A percentile compares a stretch with the other conserved stretches of the same genome.
Conservation (phyloP, 2,329 filamentous ascomycete species). For the Rhynchosporium agropyri region DNA sequence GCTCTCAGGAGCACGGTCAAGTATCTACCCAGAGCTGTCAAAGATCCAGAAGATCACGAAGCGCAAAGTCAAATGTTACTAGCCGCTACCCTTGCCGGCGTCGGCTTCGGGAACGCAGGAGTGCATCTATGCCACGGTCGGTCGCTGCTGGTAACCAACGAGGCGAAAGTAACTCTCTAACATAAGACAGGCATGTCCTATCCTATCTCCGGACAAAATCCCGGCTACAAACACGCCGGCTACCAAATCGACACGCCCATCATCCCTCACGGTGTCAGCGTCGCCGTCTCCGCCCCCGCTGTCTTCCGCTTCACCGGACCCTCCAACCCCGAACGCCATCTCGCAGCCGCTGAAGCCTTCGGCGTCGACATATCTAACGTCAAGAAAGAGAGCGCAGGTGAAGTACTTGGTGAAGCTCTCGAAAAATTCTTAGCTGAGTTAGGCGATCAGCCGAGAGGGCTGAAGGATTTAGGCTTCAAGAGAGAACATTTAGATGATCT, state of each 20-base stretch:
- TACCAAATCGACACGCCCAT: slow-evolving; percentile 77
- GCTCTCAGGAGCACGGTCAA: slow-evolving; percentile 83
- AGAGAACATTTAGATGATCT: slow-evolving; percentile 75
- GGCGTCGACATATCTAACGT: slow-evolving; percentile 87
- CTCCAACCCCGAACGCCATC: slow-evolving; percentile 89
- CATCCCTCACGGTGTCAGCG: slow-evolving; percentile 94
- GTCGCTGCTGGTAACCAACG: background rate
- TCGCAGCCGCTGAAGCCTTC: slow-evolving; percentile 86
- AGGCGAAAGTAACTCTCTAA: background rate
- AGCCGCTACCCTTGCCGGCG: slow-evolving; percentile 88
- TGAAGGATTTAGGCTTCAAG: slow-evolving; percentile 82
- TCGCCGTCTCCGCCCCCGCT: slow-evolving; percentile 89
- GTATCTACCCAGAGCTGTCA: slow-evolving; percentile 86
- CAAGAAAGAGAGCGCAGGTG: slow-evolving; percentile 86
- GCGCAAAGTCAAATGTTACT: slow-evolving; percentile 96
- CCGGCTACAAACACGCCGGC: slow-evolving; percentile 84
- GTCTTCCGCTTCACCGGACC: slow-evolving; percentile 93
- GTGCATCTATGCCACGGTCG: slow-evolving; percentile 78
- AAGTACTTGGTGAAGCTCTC: slow-evolving; percentile 82
- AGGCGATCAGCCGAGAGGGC: slow-evolving; percentile 86
- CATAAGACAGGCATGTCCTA: slow-evolving; percentile 79
- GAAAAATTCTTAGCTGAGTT: slow-evolving; percentile 78
- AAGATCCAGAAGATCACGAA: slow-evolving; percentile 86
- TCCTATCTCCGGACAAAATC: slow-evolving; percentile 94
- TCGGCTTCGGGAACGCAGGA: slow-evolving; percentile 96